Conservation (phyloP, 352 stramenopile genomes). For the Thalassiosira mediterranea region DNA sequence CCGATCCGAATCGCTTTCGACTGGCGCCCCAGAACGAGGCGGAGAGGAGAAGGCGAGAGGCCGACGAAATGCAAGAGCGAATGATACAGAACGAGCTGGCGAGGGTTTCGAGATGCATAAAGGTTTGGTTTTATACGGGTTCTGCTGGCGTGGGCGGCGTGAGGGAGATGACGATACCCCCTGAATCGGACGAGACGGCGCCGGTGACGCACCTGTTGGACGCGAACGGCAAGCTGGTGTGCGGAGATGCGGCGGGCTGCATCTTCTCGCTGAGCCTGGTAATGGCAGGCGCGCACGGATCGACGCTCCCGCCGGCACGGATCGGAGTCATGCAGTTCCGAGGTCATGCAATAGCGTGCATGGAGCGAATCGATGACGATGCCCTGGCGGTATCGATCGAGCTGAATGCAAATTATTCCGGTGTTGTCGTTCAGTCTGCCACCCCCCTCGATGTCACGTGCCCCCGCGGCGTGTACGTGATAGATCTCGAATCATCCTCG, state of each 20-base stretch:
- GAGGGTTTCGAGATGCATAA: constrained; percentile 27
- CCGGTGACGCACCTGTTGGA: constrained; percentile 34
- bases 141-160: not conserved
- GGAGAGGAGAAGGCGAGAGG: constrained; percentile 23
- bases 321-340: constrained; percentile 7
- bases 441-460: constrained; percentile 18
- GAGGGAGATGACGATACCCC: not conserved
- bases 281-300: not conserved
- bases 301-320: not conserved
- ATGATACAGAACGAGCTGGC: constrained; percentile 34
- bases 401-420: constrained; percentile 2
- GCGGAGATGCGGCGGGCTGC: constrained; percentile 38
- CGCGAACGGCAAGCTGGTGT: constrained; percentile 26
- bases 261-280: constrained; percentile 29
- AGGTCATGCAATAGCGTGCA: constrained; percentile 38
- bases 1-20: constrained; percentile 51
- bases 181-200: not conserved
- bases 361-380: constrained; percentile 34
- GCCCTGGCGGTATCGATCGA: constrained; percentile 51
- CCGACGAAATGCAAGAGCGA: constrained; percentile 39
- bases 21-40: constrained; percentile 56
- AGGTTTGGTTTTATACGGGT: constrained; percentile 44
- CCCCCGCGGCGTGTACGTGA: constrained; percentile 37
- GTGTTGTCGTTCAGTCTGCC: constrained; percentile 1
- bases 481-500: constrained; percentile 31